Percentiles rank a stretch among this genome's conserved stretches.
Conservation (phyloP, 768 basidiomycete genomes). For the Rhizopogon roseolus region DNA sequence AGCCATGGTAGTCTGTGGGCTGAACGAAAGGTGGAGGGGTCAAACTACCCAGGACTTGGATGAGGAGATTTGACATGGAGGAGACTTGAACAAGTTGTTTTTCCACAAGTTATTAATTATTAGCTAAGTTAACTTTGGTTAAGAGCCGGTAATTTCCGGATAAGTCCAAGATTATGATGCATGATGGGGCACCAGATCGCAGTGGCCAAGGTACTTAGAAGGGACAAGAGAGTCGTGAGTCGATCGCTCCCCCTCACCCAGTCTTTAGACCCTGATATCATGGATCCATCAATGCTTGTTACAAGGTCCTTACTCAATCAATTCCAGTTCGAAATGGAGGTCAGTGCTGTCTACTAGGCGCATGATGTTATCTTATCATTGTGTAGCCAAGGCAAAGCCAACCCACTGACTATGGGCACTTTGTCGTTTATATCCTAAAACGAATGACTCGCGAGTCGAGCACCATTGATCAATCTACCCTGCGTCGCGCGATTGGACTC, state of each 20-base stretch:
- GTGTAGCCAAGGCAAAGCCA: constrained; percentile 25
- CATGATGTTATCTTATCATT: background rate
- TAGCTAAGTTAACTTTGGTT: background rate
- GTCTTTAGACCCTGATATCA: constrained; percentile 3
- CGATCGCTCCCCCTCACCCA: background rate
- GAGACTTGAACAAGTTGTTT: too few species aligned
- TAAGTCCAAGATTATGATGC: background rate
- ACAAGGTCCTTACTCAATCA: constrained; percentile 15
- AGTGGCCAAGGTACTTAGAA: background rate
- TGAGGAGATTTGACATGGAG: constrained; percentile 6
- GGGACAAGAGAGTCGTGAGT: background rate
- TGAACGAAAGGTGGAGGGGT: constrained; percentile 56
- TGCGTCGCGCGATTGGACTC: constrained; percentile 63
- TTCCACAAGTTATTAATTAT: too few species aligned
- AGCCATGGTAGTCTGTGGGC: constrained; percentile 62
- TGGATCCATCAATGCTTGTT: constrained; percentile 20
- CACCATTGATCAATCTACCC: constrained; percentile 52
- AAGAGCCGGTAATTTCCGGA: constrained; percentile 7
- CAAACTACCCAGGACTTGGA: constrained; percentile 25
- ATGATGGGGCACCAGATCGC: background rate
- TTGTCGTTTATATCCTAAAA: constrained; percentile 52
- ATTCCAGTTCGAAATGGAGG: constrained; percentile 27
- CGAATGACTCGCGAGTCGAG: constrained; percentile 43
- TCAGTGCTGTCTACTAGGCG: constrained; percentile 7
- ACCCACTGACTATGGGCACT: constrained; percentile 56